phyloP scores from a whole-genome alignment of 805 yeast genomes.

The Ogataea zsoltii region DNA sequence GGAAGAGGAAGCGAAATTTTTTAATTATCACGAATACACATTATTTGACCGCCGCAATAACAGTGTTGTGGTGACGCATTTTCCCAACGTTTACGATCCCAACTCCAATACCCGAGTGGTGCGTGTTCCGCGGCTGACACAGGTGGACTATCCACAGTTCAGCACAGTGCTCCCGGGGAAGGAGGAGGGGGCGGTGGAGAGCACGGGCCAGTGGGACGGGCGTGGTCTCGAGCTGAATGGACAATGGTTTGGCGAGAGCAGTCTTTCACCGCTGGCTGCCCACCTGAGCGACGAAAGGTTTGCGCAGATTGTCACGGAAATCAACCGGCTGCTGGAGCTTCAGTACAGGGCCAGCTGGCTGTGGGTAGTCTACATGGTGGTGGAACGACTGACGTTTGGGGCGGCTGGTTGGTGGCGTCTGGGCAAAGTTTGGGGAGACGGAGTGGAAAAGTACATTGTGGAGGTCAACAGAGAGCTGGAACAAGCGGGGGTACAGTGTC shows the following conservation, averaged over 20 bases:
- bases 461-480: conserved; percentile 31
- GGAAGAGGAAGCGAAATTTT: conserved; percentile 37
- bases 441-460: conserved; percentile 45
- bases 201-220: too few species aligned
- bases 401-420: conserved; percentile 37
- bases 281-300: conserved; percentile 43
- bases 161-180: conserved; percentile 55
- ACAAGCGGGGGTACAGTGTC: too few species aligned
- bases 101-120: conserved; percentile 53
- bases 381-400: conserved; percentile 45
- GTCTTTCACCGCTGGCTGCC: conserved; percentile 50
- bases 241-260: conserved; percentile 51
- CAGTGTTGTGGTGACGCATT: conserved; percentile 58
- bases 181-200: conserved; percentile 56
- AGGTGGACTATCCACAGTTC: conserved; percentile 52
- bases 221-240: conserved; percentile 29
- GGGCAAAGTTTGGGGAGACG: conserved; percentile 34
- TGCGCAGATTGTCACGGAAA: conserved; percentile 37
- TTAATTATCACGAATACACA: conserved; percentile 66
- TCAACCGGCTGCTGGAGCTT: conserved; percentile 44
- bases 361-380: conserved; percentile 41
- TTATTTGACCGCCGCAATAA: conserved; percentile 27
- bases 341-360: conserved; percentile 43
- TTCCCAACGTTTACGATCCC: conserved; percentile 56
- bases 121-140: conserved; percentile 58